Conservation (phyloP, 2,329 filamentous ascomycete genomes). For the Botrytis pseudocinerea region DNA sequence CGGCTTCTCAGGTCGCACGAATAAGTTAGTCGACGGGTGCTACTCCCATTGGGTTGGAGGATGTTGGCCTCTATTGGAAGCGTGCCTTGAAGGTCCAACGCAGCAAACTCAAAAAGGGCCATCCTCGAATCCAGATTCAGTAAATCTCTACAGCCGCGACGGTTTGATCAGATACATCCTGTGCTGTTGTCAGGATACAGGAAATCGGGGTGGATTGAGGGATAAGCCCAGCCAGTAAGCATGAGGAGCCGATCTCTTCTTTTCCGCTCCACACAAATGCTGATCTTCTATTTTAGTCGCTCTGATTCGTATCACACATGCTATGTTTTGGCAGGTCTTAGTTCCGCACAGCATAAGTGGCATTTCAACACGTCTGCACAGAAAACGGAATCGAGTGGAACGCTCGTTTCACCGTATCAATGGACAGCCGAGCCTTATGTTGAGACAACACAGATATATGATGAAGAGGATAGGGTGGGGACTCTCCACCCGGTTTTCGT, state of each 20-base stretch:
- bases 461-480: constrained; percentile 67
- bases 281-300: constrained; percentile 49
- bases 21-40: constrained; percentile 97
- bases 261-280: constrained; percentile 25
- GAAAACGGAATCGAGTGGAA: constrained; percentile 42
- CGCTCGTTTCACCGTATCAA: constrained; percentile 41
- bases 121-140: constrained; percentile 30
- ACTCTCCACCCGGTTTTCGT: constrained; percentile 83
- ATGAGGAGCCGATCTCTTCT: constrained; percentile 20
- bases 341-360: constrained; percentile 74
- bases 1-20: constrained; percentile 89
- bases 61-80: constrained; percentile 90
- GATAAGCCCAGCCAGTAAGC: constrained; percentile 91
- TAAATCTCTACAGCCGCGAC: constrained; percentile 74
- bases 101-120: neutral
- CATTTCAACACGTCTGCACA: constrained; percentile 43
- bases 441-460: constrained; percentile 63
- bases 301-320: constrained; percentile 92
- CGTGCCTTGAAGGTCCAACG: constrained; percentile 59
- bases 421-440: constrained; percentile 46
- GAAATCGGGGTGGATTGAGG: constrained; percentile 73
- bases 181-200: constrained; percentile 77
- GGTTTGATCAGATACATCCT: constrained; percentile 88
- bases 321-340: constrained; percentile 86
- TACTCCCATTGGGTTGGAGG: constrained; percentile 98